Evolutionary conservation across 371 early-diverging fungal genomes (phyloP).

Genomic region (Mucor ambiguus): DNA sequence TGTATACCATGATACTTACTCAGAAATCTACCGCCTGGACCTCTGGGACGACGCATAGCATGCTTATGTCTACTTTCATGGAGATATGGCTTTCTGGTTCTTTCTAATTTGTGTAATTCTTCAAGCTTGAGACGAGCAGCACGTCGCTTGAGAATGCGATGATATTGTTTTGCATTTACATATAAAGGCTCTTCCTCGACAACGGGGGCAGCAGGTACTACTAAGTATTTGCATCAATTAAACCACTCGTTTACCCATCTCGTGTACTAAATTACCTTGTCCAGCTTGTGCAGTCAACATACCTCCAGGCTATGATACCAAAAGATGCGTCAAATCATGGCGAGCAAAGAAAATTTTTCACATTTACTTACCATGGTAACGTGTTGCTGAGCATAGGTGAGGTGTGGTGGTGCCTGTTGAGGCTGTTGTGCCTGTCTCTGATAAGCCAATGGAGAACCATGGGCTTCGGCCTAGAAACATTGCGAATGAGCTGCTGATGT

Average conservation of each 20-base stretch:
- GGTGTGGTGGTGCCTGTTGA: background rate
- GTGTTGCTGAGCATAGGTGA: slow-evolving; percentile 17
- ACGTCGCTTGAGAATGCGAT: slow-evolving; percentile 86
- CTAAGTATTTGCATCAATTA: slow-evolving; percentile 5
- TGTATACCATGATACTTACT: slow-evolving; percentile 43
- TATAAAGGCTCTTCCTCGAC: slow-evolving; percentile 81
- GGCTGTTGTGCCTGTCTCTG: slow-evolving; percentile 10
- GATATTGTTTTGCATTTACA: slow-evolving; percentile 94
- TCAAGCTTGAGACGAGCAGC: slow-evolving; percentile 72
- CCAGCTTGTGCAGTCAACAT: slow-evolving; percentile 39
- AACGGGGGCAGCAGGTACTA: slow-evolving; percentile 21
- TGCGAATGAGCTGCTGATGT: background rate
- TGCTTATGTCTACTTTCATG: slow-evolving; percentile 97
- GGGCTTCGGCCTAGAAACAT: slow-evolving; percentile 16
- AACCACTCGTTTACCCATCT: slow-evolving; percentile 11
- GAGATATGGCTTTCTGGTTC: slow-evolving; percentile 76
- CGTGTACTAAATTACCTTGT: slow-evolving; percentile 17
- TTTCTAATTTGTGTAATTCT: slow-evolving; percentile 56
- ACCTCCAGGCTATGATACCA: slow-evolving; percentile 23
- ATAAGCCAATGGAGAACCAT: slow-evolving; percentile 16
- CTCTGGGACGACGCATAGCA: slow-evolving; percentile 94
- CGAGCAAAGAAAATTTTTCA: background rate
- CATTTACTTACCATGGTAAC: slow-evolving; percentile 11
- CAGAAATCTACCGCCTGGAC: slow-evolving; percentile 87
- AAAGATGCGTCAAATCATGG: background rate